A percentile compares a stretch with the other conserved stretches of the same genome.
Conservation (phyloP, 2,329 filamentous ascomycete genomes). For the Pseudogymnoascus sp. region DNA sequence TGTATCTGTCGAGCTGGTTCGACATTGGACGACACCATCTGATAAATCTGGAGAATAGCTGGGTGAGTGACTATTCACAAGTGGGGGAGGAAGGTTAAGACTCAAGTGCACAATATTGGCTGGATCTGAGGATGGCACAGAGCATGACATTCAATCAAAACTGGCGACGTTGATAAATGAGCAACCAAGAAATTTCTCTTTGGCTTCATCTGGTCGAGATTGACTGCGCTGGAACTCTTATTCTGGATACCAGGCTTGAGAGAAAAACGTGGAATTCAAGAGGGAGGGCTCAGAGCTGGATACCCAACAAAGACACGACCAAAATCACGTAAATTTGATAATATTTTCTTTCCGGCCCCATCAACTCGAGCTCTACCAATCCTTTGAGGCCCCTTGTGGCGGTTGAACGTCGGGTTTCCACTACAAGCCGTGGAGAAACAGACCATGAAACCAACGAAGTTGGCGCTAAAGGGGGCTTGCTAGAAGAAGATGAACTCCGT, state of each 20-base stretch:
- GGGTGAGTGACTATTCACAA: neutral
- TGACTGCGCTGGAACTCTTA: neutral
- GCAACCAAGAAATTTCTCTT: neutral
- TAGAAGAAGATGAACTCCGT: neutral
- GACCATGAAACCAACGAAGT: neutral
- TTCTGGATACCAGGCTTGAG: neutral
- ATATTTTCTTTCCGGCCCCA: neutral
- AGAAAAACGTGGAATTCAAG: neutral
- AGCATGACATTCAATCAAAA: neutral
- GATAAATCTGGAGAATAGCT: neutral
- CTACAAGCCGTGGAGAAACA: no score
- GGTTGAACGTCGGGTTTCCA: neutral
- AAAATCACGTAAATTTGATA: neutral
- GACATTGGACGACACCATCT: neutral
- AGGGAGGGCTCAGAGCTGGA: neutral
- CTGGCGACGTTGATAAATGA: neutral
- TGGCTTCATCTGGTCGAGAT: neutral
- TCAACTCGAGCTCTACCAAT: neutral
- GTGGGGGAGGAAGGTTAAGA: neutral
- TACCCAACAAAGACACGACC: neutral
- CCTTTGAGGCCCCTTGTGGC: neutral
- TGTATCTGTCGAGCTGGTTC: neutral
- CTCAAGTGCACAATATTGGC: neutral
- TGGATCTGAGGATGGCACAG: neutral
- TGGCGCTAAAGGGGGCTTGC: neutral